A percentile compares a stretch with the other conserved stretches of the same genome.
phyloP scores from a whole-genome alignment of 257 asterid species.

The Nemophila menziesii region DNA sequence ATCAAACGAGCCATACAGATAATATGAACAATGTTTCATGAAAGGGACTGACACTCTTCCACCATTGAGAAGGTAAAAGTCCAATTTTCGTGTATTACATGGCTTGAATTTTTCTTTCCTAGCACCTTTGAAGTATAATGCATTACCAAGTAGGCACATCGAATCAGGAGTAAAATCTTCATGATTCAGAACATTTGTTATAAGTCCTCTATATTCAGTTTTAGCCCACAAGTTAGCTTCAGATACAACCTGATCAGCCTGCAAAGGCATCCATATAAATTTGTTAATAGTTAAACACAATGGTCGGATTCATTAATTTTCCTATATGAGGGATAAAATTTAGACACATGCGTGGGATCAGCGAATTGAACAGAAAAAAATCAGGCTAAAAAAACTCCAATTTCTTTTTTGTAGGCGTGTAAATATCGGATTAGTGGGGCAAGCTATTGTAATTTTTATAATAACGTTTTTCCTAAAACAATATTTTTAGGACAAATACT shows the following conservation, averaged over 20 bases:
- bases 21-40: constrained; percentile 9
- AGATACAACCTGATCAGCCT: constrained; percentile 4
- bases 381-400: too few relatives aligned
- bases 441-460: too few relatives aligned
- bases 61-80: constrained; percentile 12
- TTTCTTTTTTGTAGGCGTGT: too few relatives aligned
- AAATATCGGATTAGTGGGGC: too few relatives aligned
- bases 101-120: constrained; percentile 1
- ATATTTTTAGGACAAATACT: too few relatives aligned
- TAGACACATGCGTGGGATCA: too few relatives aligned
- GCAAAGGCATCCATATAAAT: too few relatives aligned
- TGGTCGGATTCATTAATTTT: too few relatives aligned
- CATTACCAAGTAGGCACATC: constrained; percentile 8
- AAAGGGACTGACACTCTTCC: constrained; percentile 8
- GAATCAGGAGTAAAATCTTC: not conserved
- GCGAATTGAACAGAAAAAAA: too few relatives aligned
- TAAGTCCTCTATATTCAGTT: constrained; percentile 4
- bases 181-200: not conserved
- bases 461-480: too few relatives aligned
- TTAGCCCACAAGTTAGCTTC: constrained; percentile 10
- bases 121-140: constrained; percentile 13
- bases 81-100: not conserved
- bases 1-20: constrained; percentile 4
- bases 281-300: too few relatives aligned
- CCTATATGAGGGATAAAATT: too few relatives aligned